Conservation (phyloP, 768 basidiomycete species). For the Lentinula edodes region DNA sequence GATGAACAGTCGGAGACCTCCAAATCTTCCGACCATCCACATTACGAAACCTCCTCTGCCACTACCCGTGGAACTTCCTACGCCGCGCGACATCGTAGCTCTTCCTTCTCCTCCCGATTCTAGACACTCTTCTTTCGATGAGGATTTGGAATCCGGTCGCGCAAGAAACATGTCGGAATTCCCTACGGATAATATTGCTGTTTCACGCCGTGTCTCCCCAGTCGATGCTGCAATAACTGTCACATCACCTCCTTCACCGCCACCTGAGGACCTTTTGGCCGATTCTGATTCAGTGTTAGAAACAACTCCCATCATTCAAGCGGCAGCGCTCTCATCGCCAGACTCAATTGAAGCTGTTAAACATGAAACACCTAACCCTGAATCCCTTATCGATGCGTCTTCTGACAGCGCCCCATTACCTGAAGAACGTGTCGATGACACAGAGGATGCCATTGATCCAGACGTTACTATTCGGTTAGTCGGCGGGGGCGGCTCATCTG, state of each 20-base stretch:
- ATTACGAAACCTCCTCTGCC: constrained; percentile 71
- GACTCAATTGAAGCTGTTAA: constrained; percentile 6
- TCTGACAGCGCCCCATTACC: background rate
- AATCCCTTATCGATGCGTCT: constrained; percentile 3
- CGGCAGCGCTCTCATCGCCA: constrained; percentile 10
- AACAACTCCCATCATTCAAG: constrained; percentile 30
- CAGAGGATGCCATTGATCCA: constrained; percentile 16
- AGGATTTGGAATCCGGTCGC: constrained; percentile 47
- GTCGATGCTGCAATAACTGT: constrained; percentile 3
- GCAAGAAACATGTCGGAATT: constrained; percentile 22
- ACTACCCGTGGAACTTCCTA: constrained; percentile 64
- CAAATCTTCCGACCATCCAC: constrained; percentile 47
- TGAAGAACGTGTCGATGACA: constrained; percentile 10
- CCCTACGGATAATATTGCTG: constrained; percentile 13
- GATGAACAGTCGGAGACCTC: constrained; percentile 12
- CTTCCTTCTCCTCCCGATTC: constrained; percentile 41
- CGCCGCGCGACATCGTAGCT: constrained; percentile 49
- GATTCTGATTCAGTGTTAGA: constrained; percentile 34
- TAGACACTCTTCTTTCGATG: constrained; percentile 34
- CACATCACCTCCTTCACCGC: constrained; percentile 12
- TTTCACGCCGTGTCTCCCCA: constrained; percentile 1
- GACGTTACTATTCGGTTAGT: constrained; percentile 52
- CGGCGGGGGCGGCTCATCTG: constrained; percentile 47
- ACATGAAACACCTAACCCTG: constrained; percentile 1
- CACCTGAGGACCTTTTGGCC: constrained; percentile 38